Percentiles rank a stretch among this genome's conserved stretches.
phyloP scores from a whole-genome alignment of 345 rosid genomes.

The Heritiera littoralis region DNA sequence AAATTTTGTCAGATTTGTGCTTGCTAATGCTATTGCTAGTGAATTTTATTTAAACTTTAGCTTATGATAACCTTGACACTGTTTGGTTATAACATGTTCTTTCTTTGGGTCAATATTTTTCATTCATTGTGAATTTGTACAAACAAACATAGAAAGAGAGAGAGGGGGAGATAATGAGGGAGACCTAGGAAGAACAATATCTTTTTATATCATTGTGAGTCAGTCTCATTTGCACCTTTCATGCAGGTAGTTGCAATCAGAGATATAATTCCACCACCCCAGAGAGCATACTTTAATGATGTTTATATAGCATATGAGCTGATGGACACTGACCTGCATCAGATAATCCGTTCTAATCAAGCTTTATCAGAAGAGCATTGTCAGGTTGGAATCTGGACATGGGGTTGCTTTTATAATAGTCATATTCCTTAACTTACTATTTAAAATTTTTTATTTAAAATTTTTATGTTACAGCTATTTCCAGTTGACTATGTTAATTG shows the following conservation, averaged over 20 bases:
- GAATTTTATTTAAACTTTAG: neutral
- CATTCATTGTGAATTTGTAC: neutral
- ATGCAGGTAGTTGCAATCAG: conserved; percentile 85
- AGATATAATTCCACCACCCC: conserved; percentile 84
- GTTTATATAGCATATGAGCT: conserved; percentile 86
- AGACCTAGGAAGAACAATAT: neutral
- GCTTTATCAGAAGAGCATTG: conserved; percentile 63
- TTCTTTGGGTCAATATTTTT: neutral
- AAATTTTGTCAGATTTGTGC: neutral
- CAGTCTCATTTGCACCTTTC: conserved; percentile 21
- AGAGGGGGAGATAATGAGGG: neutral
- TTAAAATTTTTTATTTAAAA: neutral
- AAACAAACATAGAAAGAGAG: neutral
- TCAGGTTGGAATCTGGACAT: conserved; percentile 51
- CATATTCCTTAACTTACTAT: neutral
- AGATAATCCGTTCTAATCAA: conserved; percentile 63
- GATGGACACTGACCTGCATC: conserved; percentile 73
- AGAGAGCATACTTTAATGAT: conserved; percentile 66
- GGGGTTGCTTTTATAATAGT: neutral
- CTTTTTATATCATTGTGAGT: neutral
- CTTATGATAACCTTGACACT: neutral
- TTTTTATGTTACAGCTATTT: neutral
- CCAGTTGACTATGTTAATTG: neutral
- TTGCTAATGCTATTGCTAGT: neutral
- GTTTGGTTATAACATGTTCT: neutral